Evolutionary conservation across 2,329 filamentous ascomycete species (phyloP).

Genomic region (Neoarthrinium moseri): DNA sequence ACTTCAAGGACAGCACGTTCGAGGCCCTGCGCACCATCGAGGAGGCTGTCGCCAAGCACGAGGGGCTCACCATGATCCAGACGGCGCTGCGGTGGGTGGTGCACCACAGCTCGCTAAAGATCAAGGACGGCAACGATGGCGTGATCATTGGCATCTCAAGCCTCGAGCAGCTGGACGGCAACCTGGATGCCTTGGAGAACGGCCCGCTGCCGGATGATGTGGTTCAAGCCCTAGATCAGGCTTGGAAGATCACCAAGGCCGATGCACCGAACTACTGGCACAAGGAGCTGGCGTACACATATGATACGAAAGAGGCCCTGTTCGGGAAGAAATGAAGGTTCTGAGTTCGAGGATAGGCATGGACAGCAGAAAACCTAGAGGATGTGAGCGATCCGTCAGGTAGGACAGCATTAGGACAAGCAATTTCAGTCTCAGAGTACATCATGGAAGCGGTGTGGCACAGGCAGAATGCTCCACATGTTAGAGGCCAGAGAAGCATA

Average conservation of each 20-base stretch:
- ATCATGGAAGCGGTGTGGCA: too few relatives aligned
- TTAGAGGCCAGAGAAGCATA: too few relatives aligned
- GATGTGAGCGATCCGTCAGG: too few relatives aligned
- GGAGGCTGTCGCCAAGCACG: slow-evolving; percentile 62
- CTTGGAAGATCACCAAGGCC: slow-evolving; percentile 70
- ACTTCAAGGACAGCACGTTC: slow-evolving; percentile 67
- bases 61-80: slow-evolving; percentile 66
- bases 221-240: slow-evolving; percentile 71
- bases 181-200: slow-evolving; percentile 59
- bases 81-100: slow-evolving; percentile 71
- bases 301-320: slow-evolving; percentile 60
- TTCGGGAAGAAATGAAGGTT: slow-evolving; percentile 48
- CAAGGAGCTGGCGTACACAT: slow-evolving; percentile 63
- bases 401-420: too few relatives aligned
- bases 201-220: slow-evolving; percentile 77
- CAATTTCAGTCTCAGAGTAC: too few relatives aligned
- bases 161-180: slow-evolving; percentile 55
- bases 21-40: slow-evolving; percentile 68
- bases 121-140: slow-evolving; percentile 54
- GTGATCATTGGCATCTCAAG: slow-evolving; percentile 61
- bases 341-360: slow-evolving; percentile 14
- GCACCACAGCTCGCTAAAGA: slow-evolving; percentile 64
- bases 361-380: too few relatives aligned
- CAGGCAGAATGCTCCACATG: too few relatives aligned
- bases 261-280: slow-evolving; percentile 55